These are phyloP conservation scores for Skeletonema marinoi DNA, from an alignment of 108 stramenopile genomes.

Conservation along the genomic window DNA sequence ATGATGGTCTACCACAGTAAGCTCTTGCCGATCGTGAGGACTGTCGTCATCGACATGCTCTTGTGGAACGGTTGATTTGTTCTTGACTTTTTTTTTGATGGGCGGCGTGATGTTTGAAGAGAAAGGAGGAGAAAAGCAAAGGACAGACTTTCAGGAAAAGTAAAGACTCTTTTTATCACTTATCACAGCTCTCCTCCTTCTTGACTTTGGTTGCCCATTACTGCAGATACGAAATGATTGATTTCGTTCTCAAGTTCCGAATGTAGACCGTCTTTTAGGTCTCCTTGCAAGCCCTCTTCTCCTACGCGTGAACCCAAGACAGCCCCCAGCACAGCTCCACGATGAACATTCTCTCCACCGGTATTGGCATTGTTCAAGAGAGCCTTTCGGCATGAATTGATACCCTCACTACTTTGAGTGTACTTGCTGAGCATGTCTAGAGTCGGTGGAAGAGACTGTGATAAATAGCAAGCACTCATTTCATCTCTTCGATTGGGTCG, in stretches of 20 bases:
- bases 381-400: slow-evolving; percentile 53
- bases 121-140: not conserved
- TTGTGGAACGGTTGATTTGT: too few species aligned
- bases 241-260: slow-evolving; percentile 59
- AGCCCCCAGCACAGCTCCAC: slow-evolving; percentile 81
- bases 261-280: slow-evolving; percentile 59
- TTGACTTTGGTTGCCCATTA: slow-evolving; percentile 20
- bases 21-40: not conserved
- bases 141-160: not conserved
- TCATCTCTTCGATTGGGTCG: slow-evolving; percentile 32
- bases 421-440: slow-evolving; percentile 80
- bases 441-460: slow-evolving; percentile 63
- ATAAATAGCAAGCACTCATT: slow-evolving; percentile 82
- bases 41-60: too few species aligned
- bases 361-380: slow-evolving; percentile 85
- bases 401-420: slow-evolving; percentile 31
- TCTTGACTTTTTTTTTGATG: too few species aligned
- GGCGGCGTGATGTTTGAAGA: too few species aligned
- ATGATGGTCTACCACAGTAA: too few species aligned
- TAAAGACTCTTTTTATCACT: not conserved
- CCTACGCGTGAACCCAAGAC: slow-evolving; percentile 77
- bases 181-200: slow-evolving; percentile 9
- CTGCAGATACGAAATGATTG: slow-evolving; percentile 61
- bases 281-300: slow-evolving; percentile 39
- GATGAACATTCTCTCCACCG: slow-evolving; percentile 92